These are phyloP conservation scores for Zostera marina DNA, from an alignment of 116 monocot genomes.

Conservation along the genomic window DNA sequence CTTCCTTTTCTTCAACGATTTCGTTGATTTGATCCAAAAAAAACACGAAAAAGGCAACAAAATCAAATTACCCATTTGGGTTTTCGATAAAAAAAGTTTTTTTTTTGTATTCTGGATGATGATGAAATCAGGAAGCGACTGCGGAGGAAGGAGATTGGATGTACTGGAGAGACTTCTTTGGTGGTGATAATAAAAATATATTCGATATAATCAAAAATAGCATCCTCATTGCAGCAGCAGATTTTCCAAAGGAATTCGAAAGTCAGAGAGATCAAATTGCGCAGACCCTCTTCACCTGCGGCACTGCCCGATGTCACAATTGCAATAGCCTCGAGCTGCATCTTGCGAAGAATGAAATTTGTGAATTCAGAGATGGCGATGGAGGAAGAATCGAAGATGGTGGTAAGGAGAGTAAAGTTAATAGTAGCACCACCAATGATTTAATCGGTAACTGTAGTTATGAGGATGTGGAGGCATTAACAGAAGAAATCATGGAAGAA, in stretches of 20 bases:
- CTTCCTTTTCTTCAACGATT: too few species aligned
- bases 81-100: too few species aligned
- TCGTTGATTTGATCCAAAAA: too few species aligned
- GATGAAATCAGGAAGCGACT: neutral
- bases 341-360: slow-evolving; percentile 15
- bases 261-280: slow-evolving; percentile 39
- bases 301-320: slow-evolving; percentile 7
- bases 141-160: slow-evolving; percentile 18
- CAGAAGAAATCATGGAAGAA: slow-evolving; percentile 49
- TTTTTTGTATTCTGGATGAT: neutral
- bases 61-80: too few species aligned
- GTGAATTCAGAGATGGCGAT: slow-evolving; percentile 4
- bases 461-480: slow-evolving; percentile 55
- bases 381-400: neutral
- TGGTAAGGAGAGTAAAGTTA: slow-evolving; percentile 30
- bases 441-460: slow-evolving; percentile 35
- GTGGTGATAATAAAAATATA: slow-evolving; percentile 35
- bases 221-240: slow-evolving; percentile 50
- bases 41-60: too few species aligned
- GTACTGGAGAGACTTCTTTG: slow-evolving; percentile 60
- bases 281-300: slow-evolving; percentile 28
- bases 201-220: slow-evolving; percentile 66
- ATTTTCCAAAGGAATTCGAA: slow-evolving; percentile 40
- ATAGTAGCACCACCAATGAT: slow-evolving; percentile 8
- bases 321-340: slow-evolving; percentile 7